These are phyloP conservation scores for Claviceps pazoutovae DNA, from an alignment of 2,329 filamentous ascomycete species.

Conservation along the genomic window DNA sequence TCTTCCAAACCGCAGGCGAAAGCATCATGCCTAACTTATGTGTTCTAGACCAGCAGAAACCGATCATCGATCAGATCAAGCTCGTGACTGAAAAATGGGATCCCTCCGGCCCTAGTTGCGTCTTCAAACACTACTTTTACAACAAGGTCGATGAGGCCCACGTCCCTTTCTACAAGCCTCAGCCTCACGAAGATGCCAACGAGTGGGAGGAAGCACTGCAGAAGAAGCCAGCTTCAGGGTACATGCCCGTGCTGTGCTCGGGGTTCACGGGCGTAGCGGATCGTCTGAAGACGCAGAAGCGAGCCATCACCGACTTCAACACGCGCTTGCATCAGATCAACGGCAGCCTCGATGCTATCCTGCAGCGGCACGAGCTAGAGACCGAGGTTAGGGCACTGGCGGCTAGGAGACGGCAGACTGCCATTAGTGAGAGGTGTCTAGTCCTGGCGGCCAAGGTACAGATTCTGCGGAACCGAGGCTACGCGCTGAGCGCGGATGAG, in stretches of 20 bases:
- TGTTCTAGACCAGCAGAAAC: conserved; percentile 43
- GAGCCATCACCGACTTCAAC: conserved; percentile 56
- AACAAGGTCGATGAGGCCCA: conserved; percentile 64
- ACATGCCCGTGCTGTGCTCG: conserved; percentile 61
- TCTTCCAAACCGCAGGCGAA: not conserved
- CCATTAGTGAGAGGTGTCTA: conserved; percentile 59
- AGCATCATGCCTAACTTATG: not conserved
- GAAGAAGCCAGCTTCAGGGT: conserved; percentile 62
- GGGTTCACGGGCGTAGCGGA: conserved; percentile 61
- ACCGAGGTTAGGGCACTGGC: conserved; percentile 62
- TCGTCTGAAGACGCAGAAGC: conserved; percentile 58
- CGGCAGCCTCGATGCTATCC: conserved; percentile 53
- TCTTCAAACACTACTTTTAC: conserved; percentile 77
- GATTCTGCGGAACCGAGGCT: conserved; percentile 66
- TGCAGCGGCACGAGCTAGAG: conserved; percentile 63
- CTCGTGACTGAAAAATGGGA: conserved; percentile 63
- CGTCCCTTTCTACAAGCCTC: conserved; percentile 64
- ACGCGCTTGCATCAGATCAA: conserved; percentile 68
- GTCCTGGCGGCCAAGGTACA: conserved; percentile 68
- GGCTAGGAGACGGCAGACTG: conserved; percentile 56
- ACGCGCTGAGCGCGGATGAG: conserved; percentile 65
- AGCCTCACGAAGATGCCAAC: conserved; percentile 54
- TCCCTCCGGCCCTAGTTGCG: conserved; percentile 50
- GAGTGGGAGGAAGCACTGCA: conserved; percentile 77
- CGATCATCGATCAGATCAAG: conserved; percentile 59